phyloP scores from a whole-genome alignment of 2,329 filamentous ascomycete genomes.

The Periconia sp. region DNA sequence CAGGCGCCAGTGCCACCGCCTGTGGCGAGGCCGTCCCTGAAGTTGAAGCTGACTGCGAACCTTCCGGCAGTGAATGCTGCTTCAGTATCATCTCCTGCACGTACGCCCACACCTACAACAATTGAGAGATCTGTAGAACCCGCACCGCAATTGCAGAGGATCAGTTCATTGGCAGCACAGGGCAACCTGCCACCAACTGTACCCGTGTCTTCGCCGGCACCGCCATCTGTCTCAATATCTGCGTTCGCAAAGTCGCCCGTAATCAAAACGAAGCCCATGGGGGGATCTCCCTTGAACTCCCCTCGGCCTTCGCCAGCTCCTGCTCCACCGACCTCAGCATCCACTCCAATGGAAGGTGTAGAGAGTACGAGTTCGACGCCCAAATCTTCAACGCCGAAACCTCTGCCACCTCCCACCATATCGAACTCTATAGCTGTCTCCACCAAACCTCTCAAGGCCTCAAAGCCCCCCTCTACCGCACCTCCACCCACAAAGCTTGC shows the following conservation, averaged over 20 bases:
- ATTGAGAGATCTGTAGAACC: not conserved
- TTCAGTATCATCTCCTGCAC: not conserved
- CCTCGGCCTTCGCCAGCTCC: conserved; percentile 1
- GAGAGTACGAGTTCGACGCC: conserved; percentile 11
- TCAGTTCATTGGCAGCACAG: not conserved
- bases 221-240: not conserved
- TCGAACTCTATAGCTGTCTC: not conserved
- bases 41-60: not conserved
- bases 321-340: not conserved
- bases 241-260: not conserved
- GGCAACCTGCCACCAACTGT: not conserved
- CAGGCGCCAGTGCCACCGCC: not conserved
- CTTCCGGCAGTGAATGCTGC: not conserved
- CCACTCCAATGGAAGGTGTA: conserved; percentile 18
- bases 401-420: conserved; percentile 15
- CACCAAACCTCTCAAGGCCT: not conserved
- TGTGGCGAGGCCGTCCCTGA: not conserved
- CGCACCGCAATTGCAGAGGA: not conserved
- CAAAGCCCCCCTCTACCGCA: not conserved
- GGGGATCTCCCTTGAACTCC: not conserved
- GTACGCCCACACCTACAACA: not conserved
- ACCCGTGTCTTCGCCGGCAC: not conserved
- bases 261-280: not conserved
- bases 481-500: conserved; percentile 4
- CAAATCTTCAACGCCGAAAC: conserved; percentile 9